Evolutionary conservation across 2,329 filamentous ascomycete genomes (phyloP).

Genomic region (Xylaria sp.): DNA sequence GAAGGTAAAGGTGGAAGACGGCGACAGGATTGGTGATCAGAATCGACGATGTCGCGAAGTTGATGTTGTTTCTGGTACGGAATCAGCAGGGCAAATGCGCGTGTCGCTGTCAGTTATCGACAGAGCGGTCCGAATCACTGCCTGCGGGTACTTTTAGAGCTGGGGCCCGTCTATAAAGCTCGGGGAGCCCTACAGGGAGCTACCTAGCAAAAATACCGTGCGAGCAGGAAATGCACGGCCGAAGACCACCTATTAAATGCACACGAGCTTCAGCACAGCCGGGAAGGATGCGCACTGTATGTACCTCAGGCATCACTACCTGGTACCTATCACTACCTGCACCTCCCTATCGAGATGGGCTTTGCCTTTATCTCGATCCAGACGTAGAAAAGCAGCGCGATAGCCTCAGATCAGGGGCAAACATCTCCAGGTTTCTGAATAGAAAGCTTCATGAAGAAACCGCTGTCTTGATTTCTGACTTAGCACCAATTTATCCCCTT

Average conservation of each 20-base stretch:
- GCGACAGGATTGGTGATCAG: not conserved
- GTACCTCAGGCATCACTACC: not conserved
- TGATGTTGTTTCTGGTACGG: not conserved
- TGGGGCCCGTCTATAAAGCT: no score
- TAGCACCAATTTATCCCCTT: not conserved
- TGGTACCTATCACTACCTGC: no score
- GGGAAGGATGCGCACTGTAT: not conserved
- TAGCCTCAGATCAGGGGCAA: not conserved
- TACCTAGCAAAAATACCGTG: not conserved
- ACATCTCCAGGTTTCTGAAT: not conserved
- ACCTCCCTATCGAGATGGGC: no score
- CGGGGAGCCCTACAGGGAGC: no score
- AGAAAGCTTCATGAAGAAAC: not conserved
- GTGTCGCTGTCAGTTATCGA: not conserved
- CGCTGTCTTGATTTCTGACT: not conserved
- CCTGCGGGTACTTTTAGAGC: no score
- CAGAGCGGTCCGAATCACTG: no score
- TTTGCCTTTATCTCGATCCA: no score
- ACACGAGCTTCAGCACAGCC: no score
- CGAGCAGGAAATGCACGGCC: not conserved
- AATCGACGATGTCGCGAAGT: not conserved
- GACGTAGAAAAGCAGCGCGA: not conserved
- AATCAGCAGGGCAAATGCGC: not conserved
- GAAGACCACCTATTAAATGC: no score
- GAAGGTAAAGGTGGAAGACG: not conserved